Percentiles rank a stretch among this genome's conserved stretches.
These are phyloP conservation scores for Stromatinia cepivora DNA, from an alignment of 2,329 filamentous ascomycete species.

Conservation along the genomic window DNA sequence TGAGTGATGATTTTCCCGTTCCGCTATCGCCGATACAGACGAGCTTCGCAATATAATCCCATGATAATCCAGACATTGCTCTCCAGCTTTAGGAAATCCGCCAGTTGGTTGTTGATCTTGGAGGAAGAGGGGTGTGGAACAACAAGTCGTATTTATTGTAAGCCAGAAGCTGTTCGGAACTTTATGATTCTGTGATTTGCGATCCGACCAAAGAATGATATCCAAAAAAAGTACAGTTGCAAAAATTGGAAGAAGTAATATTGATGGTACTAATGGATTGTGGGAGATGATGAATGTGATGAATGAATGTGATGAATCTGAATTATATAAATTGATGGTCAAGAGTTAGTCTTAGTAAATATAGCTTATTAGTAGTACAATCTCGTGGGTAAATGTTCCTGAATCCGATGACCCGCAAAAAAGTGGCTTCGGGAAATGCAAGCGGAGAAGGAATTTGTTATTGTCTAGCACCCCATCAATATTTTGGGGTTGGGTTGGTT, in stretches of 20 bases:
- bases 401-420: neutral
- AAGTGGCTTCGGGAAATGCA: constrained; percentile 1
- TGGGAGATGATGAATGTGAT: neutral
- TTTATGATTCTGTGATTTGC: neutral
- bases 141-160: neutral
- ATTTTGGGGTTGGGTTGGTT: neutral
- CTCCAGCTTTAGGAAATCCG: neutral
- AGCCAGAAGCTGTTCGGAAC: neutral
- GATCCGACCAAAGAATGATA: neutral
- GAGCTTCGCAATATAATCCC: constrained; percentile 99
- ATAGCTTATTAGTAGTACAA: neutral
- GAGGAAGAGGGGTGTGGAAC: neutral
- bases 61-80: constrained; percentile 65
- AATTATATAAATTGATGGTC: neutral
- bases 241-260: neutral
- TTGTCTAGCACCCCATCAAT: neutral
- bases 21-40: constrained; percentile 97
- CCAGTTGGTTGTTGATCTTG: neutral
- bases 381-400: neutral
- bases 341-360: neutral
- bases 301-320: too few species aligned
- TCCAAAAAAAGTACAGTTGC: neutral
- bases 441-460: neutral
- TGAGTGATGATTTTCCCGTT: constrained; percentile 92
- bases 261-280: neutral